phyloP scores from a whole-genome alignment of 768 basidiomycete species.

The Macrolepiota dolichaula region DNA sequence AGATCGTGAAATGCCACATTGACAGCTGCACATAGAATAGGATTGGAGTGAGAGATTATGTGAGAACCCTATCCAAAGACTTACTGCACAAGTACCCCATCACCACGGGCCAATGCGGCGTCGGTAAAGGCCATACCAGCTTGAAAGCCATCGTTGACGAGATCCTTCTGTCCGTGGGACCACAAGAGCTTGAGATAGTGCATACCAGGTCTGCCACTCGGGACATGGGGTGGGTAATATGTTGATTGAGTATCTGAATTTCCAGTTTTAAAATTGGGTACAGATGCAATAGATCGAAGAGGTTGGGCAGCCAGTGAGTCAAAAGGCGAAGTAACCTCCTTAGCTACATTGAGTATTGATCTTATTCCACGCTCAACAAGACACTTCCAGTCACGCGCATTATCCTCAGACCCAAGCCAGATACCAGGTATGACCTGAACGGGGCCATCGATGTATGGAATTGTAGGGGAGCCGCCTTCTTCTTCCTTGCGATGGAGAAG shows the following conservation, averaged over 20 bases:
- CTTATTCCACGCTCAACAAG: slow-evolving; percentile 72
- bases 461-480: slow-evolving; percentile 48
- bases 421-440: slow-evolving; percentile 81
- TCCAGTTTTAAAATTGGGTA: slow-evolving; percentile 52
- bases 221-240: slow-evolving; percentile 64
- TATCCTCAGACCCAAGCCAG: slow-evolving; percentile 91
- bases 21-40: slow-evolving; percentile 56
- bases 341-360: slow-evolving; percentile 88
- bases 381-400: slow-evolving; percentile 76
- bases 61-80: slow-evolving; percentile 28
- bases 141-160: slow-evolving; percentile 76
- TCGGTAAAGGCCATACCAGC: slow-evolving; percentile 82
- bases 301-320: slow-evolving; percentile 45
- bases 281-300: slow-evolving; percentile 61
- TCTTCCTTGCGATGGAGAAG: slow-evolving; percentile 64
- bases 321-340: slow-evolving; percentile 80
- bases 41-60: slow-evolving; percentile 16
- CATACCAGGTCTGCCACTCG: slow-evolving; percentile 71
- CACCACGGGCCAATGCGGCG: slow-evolving; percentile 67
- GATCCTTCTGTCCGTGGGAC: slow-evolving; percentile 93
- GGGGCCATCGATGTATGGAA: slow-evolving; percentile 80
- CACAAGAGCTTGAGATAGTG: slow-evolving; percentile 88
- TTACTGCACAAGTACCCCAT: slow-evolving; percentile 83
- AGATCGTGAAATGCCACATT: slow-evolving; percentile 90
- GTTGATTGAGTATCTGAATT: slow-evolving; percentile 39